These are phyloP conservation scores for Penicillium tannophilum DNA, from an alignment of 495 filamentous ascomycete species.

Conservation along the genomic window DNA sequence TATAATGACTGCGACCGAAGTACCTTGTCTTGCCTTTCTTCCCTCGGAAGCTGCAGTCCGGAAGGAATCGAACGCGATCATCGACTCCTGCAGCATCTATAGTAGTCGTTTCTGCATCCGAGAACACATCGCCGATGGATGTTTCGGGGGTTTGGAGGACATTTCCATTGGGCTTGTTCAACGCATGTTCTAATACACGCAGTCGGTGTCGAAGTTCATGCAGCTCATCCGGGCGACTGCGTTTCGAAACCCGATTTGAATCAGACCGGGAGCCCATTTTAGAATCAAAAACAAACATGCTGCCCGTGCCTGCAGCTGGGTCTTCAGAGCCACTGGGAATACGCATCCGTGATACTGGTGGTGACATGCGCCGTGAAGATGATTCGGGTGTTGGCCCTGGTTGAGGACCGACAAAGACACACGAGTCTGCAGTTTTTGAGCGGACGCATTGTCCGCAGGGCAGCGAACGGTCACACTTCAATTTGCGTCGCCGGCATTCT, in stretches of 20 bases:
- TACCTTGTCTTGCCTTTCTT: slow-evolving; percentile 51
- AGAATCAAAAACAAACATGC: slow-evolving; percentile 46
- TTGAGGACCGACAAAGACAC: slow-evolving; percentile 37
- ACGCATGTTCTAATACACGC: slow-evolving; percentile 32
- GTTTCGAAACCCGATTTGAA: slow-evolving; percentile 34
- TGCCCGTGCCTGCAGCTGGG: slow-evolving; percentile 21
- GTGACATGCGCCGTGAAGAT: slow-evolving; percentile 15
- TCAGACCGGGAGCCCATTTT: slow-evolving; percentile 29
- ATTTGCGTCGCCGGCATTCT: slow-evolving; percentile 65
- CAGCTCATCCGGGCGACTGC: slow-evolving; percentile 33
- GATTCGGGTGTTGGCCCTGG: slow-evolving; percentile 14
- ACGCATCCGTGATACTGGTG: slow-evolving; percentile 21
- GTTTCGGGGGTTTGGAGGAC: slow-evolving; percentile 33
- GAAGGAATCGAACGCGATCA: slow-evolving; percentile 33
- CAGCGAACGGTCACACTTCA: slow-evolving; percentile 68
- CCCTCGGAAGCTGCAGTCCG: slow-evolving; percentile 46
- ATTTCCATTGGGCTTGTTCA: slow-evolving; percentile 22
- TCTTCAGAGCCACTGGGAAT: slow-evolving; percentile 19
- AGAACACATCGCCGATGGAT: slow-evolving; percentile 26
- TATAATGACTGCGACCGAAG: slow-evolving; percentile 50
- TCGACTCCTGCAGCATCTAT: slow-evolving; percentile 34
- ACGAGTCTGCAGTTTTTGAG: slow-evolving; percentile 40
- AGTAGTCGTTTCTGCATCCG: slow-evolving; percentile 22
- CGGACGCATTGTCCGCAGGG: slow-evolving; percentile 68
- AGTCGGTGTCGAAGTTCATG: slow-evolving; percentile 37